phyloP scores from a whole-genome alignment of 179 eudicot species.

The Silene coronaria region DNA sequence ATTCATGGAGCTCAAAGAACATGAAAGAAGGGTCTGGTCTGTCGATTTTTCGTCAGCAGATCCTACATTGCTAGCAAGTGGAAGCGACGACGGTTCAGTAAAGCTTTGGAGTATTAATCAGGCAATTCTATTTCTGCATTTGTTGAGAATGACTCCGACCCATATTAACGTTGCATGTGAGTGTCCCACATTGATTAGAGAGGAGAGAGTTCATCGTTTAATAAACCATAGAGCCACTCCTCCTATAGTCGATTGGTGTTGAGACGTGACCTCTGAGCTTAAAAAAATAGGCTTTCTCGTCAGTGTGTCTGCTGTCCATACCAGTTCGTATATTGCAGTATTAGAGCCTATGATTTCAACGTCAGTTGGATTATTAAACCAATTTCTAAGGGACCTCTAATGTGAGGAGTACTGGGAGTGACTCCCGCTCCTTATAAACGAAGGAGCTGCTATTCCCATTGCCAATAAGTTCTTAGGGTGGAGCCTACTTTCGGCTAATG shows the following conservation, averaged over 20 bases:
- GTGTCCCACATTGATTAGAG: slow-evolving; percentile 1
- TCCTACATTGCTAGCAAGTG: slow-evolving; percentile 92
- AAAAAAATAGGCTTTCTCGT: background rate
- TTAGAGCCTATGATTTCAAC: too few relatives aligned
- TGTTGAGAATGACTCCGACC: slow-evolving; percentile 22
- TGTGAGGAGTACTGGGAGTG: too few relatives aligned
- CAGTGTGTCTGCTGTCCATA: background rate
- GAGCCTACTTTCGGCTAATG: background rate
- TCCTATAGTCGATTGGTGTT: background rate
- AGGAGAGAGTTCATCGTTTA: background rate
- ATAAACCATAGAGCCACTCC: background rate
- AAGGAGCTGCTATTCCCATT: background rate
- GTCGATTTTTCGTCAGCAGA: slow-evolving; percentile 87
- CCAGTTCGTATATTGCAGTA: background rate
- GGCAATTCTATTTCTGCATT: slow-evolving; percentile 94
- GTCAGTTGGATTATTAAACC: too few relatives aligned
- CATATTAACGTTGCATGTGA: background rate
- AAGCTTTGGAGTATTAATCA: slow-evolving; percentile 99
- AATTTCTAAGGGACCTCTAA: too few relatives aligned
- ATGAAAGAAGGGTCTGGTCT: slow-evolving; percentile 89
- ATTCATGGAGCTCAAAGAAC: slow-evolving; percentile 81
- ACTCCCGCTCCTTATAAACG: background rate
- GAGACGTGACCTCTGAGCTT: background rate
- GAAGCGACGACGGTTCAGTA: slow-evolving; percentile 91
- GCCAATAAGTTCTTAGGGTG: too few relatives aligned